Evolutionary conservation across 2,329 filamentous ascomycete genomes (phyloP).

Genomic region (Zasmidium angulare): DNA sequence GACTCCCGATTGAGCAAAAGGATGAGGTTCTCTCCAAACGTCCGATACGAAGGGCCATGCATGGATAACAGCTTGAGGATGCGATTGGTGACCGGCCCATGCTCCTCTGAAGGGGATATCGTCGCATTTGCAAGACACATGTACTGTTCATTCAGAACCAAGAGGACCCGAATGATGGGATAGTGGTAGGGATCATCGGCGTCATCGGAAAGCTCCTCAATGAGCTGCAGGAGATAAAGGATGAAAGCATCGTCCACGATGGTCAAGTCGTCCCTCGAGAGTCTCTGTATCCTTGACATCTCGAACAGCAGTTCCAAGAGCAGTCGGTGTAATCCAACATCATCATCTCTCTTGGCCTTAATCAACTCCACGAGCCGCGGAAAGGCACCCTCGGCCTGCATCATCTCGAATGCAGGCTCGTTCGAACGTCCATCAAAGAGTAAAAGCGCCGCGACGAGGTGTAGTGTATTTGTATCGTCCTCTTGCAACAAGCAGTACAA

Average conservation of each 20-base stretch:
- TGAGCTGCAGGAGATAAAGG: constrained; percentile 77
- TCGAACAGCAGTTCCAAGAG: constrained; percentile 90
- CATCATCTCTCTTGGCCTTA: constrained; percentile 60
- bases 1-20: constrained; percentile 89
- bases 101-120: constrained; percentile 49
- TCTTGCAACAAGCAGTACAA: constrained; percentile 86
- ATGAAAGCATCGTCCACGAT: constrained; percentile 75
- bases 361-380: constrained; percentile 80
- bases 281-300: constrained; percentile 87
- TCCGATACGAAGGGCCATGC: constrained; percentile 78
- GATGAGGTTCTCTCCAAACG: constrained; percentile 97
- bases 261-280: constrained; percentile 73
- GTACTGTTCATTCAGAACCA: constrained; percentile 97
- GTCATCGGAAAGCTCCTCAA: constrained; percentile 85
- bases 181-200: constrained; percentile 93
- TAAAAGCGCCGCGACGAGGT: constrained; percentile 79
- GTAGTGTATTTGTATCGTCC: constrained; percentile 76
- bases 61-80: constrained; percentile 88
- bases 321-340: constrained; percentile 72
- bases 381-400: constrained; percentile 86
- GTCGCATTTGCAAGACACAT: constrained; percentile 67
- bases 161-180: constrained; percentile 87
- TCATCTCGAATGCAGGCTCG: constrained; percentile 77
- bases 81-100: constrained; percentile 72
- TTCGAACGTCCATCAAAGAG: constrained; percentile 81